Base-by-base conservation (phyloP, 768 basidiomycete species). In the Auricularia auricula-judae region DNA sequence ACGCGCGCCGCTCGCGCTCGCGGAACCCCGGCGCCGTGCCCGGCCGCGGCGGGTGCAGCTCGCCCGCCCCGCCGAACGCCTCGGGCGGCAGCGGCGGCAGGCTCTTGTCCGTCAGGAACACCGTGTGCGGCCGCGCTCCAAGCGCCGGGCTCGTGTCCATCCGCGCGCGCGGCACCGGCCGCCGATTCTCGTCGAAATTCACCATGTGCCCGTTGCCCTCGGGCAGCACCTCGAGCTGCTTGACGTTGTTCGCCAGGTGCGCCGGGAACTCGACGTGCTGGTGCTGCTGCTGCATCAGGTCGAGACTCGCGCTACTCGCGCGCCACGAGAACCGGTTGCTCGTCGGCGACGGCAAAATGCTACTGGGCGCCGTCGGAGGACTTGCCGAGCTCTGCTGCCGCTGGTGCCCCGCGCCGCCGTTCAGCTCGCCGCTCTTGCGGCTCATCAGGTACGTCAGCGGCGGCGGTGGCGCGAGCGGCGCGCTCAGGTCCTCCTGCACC, bases 381-480 rank as follows among this genome's bases (percentile, higher is more conserved):
- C 56, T 59, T 2, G 56, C 12, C 1, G 14, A 14, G 33, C 56
- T 59, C 34, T 29, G 56, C 3, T 59, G 56, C 34, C 56, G 23
- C 34, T 59, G 56, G 29, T 59, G 56, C 56, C 16, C n/a, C 29
- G 54, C 56, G 29, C 29, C 23, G 23, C 82, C 79, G 66, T 77
- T 74, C 75, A 76, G 2, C 23, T 67, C 65, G 36, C 62, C 65
- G 54, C 66, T 67, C 36, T 62, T 62, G 12, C 72, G 66, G 63
- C 74, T 77, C 16, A 93, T 92, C 59, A 98, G 82, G 75, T 93
- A 95, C 0, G 92, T 92, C 62, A 98, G 72, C 3, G 93, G 88
- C 3, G 96, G 96, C 2, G 96, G 96, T 0, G 95, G 96, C 2
- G 89, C 86, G 47, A 97, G 78, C 3, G 91, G 93, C 34, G 56